Conservation (phyloP, 225 moss, liverwort and hornwort species). For the Lunularia cruciata region DNA sequence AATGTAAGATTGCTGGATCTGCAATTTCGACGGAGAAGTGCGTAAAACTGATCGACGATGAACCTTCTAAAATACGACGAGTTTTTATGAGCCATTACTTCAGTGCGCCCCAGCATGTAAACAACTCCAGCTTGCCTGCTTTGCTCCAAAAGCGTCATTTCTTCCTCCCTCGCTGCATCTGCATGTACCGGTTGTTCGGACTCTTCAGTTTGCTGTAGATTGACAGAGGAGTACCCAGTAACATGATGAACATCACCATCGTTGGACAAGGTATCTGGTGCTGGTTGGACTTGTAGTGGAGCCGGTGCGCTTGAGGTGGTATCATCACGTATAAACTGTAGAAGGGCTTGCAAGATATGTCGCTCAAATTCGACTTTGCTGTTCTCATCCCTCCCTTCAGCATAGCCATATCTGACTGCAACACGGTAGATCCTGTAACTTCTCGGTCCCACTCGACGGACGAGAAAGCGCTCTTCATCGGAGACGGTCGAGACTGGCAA, state of each 20-base stretch:
- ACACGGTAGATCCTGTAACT: slow-evolving; percentile 25
- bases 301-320: background rate
- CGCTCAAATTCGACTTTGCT: slow-evolving; percentile 12
- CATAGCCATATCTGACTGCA: slow-evolving; percentile 31
- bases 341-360: slow-evolving; percentile 16
- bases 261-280: background rate
- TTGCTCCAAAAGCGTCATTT: slow-evolving; percentile 42
- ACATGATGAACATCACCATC: background rate
- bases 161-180: slow-evolving; percentile 1
- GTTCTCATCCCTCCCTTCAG: slow-evolving; percentile 2
- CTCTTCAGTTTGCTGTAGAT: background rate
- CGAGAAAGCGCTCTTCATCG: slow-evolving; percentile 34
- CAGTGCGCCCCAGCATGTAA: slow-evolving; percentile 60
- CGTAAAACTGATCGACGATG: slow-evolving; percentile 54
- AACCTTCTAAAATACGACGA: slow-evolving; percentile 53
- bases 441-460: slow-evolving; percentile 31
- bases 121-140: slow-evolving; percentile 50
- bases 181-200: background rate
- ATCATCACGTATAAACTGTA: slow-evolving; percentile 5
- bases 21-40: slow-evolving; percentile 58
- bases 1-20: slow-evolving; percentile 39
- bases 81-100: slow-evolving; percentile 36
- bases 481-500: slow-evolving; percentile 28
- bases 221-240: background rate
- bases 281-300: background rate